These are phyloP conservation scores for Scytalidium sp. DNA, from an alignment of 2,329 filamentous ascomycete genomes.

Conservation along the genomic window DNA sequence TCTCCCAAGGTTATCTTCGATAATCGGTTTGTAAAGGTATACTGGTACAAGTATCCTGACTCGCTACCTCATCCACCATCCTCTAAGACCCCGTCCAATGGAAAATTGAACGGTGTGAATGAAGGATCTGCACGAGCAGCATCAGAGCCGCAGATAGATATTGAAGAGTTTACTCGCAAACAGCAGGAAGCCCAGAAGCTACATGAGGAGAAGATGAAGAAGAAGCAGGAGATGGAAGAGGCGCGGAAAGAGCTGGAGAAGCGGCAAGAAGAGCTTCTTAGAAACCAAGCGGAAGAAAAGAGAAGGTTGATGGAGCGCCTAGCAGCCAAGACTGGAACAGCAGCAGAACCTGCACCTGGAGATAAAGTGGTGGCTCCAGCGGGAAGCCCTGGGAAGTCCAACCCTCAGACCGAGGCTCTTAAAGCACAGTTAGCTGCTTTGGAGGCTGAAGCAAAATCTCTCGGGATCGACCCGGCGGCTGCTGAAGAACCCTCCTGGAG, in stretches of 20 bases:
- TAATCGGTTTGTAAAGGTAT: conserved; percentile 82
- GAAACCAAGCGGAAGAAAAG: conserved; percentile 63
- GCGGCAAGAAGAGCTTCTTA: conserved; percentile 58
- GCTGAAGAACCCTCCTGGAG: conserved; percentile 39
- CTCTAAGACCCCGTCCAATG: conserved; percentile 26
- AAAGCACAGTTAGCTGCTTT: conserved; percentile 70
- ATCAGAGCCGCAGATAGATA: conserved; percentile 54
- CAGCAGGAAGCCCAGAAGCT: conserved; percentile 71
- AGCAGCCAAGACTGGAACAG: conserved; percentile 45
- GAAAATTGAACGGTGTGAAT: conserved; percentile 23
- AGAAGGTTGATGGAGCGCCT: conserved; percentile 60
- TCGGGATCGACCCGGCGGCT: conserved; percentile 60
- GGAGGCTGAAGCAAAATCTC: conserved; percentile 66
- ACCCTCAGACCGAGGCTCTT: conserved; percentile 58
- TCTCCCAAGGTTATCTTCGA: conserved; percentile 81
- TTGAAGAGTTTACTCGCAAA: conserved; percentile 64
- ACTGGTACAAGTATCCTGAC: conserved; percentile 63
- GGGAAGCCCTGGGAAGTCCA: conserved; percentile 24
- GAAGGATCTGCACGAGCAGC: conserved; percentile 20
- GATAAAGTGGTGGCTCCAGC: conserved; percentile 14
- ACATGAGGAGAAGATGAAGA: conserved; percentile 62
- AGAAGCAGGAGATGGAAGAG: conserved; percentile 60
- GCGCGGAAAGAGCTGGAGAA: conserved; percentile 63
- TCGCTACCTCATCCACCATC: conserved; percentile 24
- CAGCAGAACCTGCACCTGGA: conserved; percentile 10